Evolutionary conservation across 495 filamentous ascomycete species (phyloP).

Genomic region (Penicillium steckii): DNA sequence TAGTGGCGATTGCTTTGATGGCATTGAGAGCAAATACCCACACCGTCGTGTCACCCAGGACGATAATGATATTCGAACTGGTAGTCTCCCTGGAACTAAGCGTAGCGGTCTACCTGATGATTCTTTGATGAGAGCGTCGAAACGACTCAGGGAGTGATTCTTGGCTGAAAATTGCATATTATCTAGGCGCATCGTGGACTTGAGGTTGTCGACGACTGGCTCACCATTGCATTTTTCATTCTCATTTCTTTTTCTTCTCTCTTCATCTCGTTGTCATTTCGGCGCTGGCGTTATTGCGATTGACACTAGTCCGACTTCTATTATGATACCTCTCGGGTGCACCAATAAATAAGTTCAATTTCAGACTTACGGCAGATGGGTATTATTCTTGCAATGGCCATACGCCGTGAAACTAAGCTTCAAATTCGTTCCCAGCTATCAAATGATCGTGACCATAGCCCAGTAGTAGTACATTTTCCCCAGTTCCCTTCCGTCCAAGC

Average conservation of each 20-base stretch:
- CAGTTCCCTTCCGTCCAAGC: too few relatives aligned
- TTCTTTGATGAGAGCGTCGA: constrained; percentile 53
- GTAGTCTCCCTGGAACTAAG: constrained; percentile 90
- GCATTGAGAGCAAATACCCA: constrained; percentile 82
- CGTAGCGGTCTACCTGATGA: constrained; percentile 86
- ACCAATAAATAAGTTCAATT: neutral
- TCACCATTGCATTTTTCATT: neutral
- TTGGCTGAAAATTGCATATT: neutral
- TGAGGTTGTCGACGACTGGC: neutral
- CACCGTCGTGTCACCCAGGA: constrained; percentile 87
- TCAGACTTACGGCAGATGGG: too few relatives aligned
- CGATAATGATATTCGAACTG: constrained; percentile 87
- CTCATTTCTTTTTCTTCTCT: neutral
- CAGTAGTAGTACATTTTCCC: too few relatives aligned
- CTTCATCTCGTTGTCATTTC: constrained; percentile 4
- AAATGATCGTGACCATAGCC: too few relatives aligned
- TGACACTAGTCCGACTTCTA: neutral
- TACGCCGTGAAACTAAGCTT: too few relatives aligned
- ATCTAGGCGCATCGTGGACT: neutral
- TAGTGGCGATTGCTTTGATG: constrained; percentile 84
- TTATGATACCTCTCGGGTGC: constrained; percentile 9
- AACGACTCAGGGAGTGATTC: constrained; percentile 44
- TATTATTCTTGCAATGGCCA: too few relatives aligned
- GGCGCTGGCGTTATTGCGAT: constrained; percentile 5
- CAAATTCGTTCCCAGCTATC: too few relatives aligned